Evolutionary conservation across 495 filamentous ascomycete genomes (phyloP), one percentile per base, ranked within the genome.

Genomic region (Aspergillus egyptiacus): DNA sequence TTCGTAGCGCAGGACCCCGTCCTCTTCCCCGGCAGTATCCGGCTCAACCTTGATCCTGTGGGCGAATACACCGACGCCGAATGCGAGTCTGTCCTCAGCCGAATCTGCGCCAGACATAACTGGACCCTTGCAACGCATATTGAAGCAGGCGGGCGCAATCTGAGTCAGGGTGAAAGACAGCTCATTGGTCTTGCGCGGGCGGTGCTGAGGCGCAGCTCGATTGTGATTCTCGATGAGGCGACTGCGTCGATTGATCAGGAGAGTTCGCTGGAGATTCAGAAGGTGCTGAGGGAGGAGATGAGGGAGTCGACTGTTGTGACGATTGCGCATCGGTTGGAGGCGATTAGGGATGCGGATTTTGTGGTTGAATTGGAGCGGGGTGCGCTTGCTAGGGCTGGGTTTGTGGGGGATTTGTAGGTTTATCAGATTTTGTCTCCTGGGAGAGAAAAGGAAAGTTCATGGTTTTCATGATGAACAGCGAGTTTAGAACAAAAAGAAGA

Each of bases 191-290:
- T 85, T 6, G 71, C 77, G 9, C 56, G 81, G 25, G 79, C 81
- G 7, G 68, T 83, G 11, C 59, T 84, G 40, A 67, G 79, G 20
- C 69, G 76, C n/a, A 80, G 72, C 68, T 77, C 71, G 7, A 68
- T 80, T 53, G 61, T 83, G 23, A 72, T 90, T 35, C 62, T 90
- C 51, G 86, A 90, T 53, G 86, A 90, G 64, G 89, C 89, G 14
- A 95, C 89, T n/a, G 88, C 88, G 13, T 85, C 80, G 11, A 89
- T 95, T 51, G 89, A 95, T 56, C 75, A 75, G 51, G 80, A 83
- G 61, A 93, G 86, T 1, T 85, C 86, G n/a, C 65, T 79, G 56
- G 73, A 82, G 46, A 88, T 93, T 37, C 88, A 95, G 69, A 73
- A 80, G 56, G 70, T 93, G 27, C 60, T 95, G 46, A 66, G 84